These are phyloP conservation scores for Cucumis melo DNA, from an alignment of 306 rosid genomes.

Conservation along the genomic window DNA sequence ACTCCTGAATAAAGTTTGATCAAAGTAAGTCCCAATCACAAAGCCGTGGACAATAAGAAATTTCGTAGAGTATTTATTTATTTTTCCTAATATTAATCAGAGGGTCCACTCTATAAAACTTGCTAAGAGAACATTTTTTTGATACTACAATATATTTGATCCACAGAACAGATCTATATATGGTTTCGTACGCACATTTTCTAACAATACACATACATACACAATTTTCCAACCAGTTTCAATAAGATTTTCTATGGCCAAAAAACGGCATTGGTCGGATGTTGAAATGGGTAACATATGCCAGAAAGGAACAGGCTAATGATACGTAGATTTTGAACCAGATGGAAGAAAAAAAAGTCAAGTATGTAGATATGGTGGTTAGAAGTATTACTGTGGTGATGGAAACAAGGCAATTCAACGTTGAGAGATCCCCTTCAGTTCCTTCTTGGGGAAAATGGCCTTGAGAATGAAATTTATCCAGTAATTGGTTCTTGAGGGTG, in stretches of 20 bases:
- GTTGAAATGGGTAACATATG: conserved; percentile 43
- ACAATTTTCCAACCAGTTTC: background rate
- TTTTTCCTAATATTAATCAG: background rate
- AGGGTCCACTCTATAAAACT: background rate
- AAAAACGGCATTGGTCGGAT: conserved; percentile 39
- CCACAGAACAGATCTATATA: background rate
- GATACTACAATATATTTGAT: background rate
- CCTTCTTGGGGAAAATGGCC: conserved; percentile 60
- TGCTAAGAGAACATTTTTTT: background rate
- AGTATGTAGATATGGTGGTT: conserved; percentile 38
- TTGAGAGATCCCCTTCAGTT: conserved; percentile 44
- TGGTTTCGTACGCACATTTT: background rate
- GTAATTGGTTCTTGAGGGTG: conserved; percentile 36
- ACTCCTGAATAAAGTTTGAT: background rate
- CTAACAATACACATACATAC: background rate
- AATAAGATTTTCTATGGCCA: background rate
- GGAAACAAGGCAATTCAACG: conserved; percentile 35
- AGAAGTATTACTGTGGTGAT: conserved; percentile 22
- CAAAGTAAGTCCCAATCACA: background rate
- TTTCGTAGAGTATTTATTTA: background rate
- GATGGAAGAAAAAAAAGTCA: conserved; percentile 48
- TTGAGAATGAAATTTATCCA: conserved; percentile 37
- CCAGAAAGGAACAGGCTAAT: conserved; percentile 63
- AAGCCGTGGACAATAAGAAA: background rate
- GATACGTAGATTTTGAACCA: conserved; percentile 66